Evolutionary conservation across 768 basidiomycete species (phyloP).

Genomic region (Amanita molliuscula): DNA sequence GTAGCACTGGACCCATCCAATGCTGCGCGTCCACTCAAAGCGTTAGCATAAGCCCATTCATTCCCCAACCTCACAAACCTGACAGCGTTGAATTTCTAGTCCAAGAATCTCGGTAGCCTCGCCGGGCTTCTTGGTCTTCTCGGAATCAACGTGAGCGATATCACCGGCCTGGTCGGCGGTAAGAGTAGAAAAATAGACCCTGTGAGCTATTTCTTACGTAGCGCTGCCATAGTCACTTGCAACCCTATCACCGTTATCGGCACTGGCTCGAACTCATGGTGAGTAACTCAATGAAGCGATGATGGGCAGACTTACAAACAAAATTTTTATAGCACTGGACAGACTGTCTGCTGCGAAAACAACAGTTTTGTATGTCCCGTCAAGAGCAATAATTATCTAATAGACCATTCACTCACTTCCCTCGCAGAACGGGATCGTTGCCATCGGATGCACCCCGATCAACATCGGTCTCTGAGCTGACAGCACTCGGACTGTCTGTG

Average conservation of each 20-base stretch:
- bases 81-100: neutral
- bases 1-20: neutral
- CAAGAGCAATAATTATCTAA: neutral
- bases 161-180: constrained; percentile 1
- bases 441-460: neutral
- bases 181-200: neutral
- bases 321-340: neutral
- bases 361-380: neutral
- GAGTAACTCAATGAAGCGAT: neutral
- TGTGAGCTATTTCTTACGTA: neutral
- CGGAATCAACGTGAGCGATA: neutral
- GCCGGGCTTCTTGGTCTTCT: neutral
- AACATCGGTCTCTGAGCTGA: neutral
- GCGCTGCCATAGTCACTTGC: neutral
- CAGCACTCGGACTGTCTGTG: too few species aligned
- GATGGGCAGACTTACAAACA: neutral
- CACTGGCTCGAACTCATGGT: neutral
- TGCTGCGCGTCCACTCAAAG: neutral
- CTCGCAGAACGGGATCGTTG: neutral
- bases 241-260: neutral
- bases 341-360: constrained; percentile 1
- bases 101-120: neutral
- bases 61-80: neutral
- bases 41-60: neutral
- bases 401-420: neutral